Evolutionary conservation across 306 rosid genomes (phyloP), one percentile per base, ranked within the genome.

Genomic region (Boehmeria nivea): DNA sequence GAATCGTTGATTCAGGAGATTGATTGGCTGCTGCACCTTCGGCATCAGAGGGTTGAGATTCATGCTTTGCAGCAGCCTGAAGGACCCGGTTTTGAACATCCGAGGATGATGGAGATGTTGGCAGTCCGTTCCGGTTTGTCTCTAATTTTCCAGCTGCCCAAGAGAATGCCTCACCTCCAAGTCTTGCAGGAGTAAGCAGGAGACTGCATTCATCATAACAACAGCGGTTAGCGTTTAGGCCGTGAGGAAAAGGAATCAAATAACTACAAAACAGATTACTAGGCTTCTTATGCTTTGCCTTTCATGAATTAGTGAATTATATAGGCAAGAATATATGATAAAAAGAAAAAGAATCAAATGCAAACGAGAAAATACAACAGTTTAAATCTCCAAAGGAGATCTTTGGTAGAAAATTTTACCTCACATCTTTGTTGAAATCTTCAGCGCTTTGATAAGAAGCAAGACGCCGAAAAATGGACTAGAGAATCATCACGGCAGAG

Each of bases 41-140:
- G 12, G 66, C 60, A 38, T 80, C 95, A 8, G 93, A 77, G 18
- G 96, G 98, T 61, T 91, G 87, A 61, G 96, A 87, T 81, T 87
- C 89, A 64, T 91, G 98, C 70, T 82, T 91, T 1, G 98, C 98
- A 8, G 98, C 98, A 12, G 96, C 96, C 74, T 91, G 98, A 70
- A 87, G 69, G 12, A 91, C 98, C 63, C 98, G 75, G 70, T 69
- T 91, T 63, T 84, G 94, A 61, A 87, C 98, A 77, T 80, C 96
- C 21, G 70, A 53, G n/a, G 98, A 91, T 17, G 96, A 91, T 28
- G 98, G 98, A 40, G 98, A 84, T 14, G 98, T 91, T 12, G 96
- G 93, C 33, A 91, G 66, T 46, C 98, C 98, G 28, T 76, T 43
- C 60, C 95, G 63, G 34, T 87, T 91, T 2, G 91, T 76, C 63